phyloP scores from a whole-genome alignment of 106 monocot genomes.

The Amphibolis antarctica region DNA sequence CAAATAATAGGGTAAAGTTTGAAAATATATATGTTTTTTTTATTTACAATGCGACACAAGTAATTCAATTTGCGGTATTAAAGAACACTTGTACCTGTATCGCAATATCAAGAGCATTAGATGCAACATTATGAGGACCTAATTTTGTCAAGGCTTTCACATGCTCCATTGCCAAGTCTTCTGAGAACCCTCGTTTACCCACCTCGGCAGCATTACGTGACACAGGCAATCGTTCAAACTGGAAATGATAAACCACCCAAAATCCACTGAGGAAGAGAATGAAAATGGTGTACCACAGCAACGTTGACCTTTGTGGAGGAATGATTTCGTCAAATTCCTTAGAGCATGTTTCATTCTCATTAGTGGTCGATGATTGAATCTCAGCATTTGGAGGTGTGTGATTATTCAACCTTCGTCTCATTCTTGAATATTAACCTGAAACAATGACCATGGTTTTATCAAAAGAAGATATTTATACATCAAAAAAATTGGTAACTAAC shows the following conservation, averaged over 20 bases:
- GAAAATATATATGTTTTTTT: no score
- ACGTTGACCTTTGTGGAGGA: conserved; percentile 22
- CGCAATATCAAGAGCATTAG: conserved; percentile 72
- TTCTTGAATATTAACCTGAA: no score
- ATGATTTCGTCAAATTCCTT: no score
- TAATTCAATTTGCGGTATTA: neutral
- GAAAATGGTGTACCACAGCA: conserved; percentile 52
- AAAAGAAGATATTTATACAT: no score
- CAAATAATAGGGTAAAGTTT: no score
- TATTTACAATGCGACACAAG: neutral
- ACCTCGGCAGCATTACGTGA: conserved; percentile 54
- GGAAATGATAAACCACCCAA: conserved; percentile 66
- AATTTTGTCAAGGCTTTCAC: conserved; percentile 66
- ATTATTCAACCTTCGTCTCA: no score
- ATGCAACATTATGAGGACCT: conserved; percentile 89
- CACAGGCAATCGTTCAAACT: conserved; percentile 55
- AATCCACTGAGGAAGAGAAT: conserved; percentile 48
- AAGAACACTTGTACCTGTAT: conserved; percentile 66
- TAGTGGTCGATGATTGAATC: no score
- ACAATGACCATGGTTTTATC: no score
- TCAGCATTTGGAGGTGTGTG: no score
- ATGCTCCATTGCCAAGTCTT: conserved; percentile 67
- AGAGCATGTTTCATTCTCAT: no score
- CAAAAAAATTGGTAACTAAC: no score
- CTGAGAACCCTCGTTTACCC: conserved; percentile 94